phyloP scores from a whole-genome alignment of 108 stramenopile genomes.

The Asterionellopsis glacialis region DNA sequence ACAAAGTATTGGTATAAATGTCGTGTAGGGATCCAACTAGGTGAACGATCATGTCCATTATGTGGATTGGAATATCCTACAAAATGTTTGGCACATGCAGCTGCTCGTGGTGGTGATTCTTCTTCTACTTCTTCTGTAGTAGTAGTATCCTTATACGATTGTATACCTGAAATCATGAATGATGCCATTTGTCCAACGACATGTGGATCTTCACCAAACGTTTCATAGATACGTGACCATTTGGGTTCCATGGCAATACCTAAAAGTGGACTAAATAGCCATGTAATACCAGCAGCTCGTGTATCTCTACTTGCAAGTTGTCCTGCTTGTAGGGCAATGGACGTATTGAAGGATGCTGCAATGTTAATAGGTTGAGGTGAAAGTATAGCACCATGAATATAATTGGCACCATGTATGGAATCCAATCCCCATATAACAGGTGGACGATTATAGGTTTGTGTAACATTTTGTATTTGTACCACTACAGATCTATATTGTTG shows the following conservation, averaged over 20 bases:
- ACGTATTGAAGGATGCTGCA: conserved; percentile 71
- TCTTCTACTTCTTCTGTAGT: neutral
- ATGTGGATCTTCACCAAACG: conserved; percentile 83
- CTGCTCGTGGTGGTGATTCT: conserved; percentile 48
- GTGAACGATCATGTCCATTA: conserved; percentile 76
- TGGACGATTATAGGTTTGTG: conserved; percentile 32
- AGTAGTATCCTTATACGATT: conserved; percentile 24
- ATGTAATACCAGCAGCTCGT: conserved; percentile 63
- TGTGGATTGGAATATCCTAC: conserved; percentile 60
- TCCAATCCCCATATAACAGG: conserved; percentile 78
- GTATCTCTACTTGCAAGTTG: conserved; percentile 59
- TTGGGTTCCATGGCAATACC: conserved; percentile 67
- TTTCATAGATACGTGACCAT: conserved; percentile 79
- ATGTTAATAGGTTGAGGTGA: conserved; percentile 78
- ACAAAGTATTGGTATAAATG: conserved; percentile 80
- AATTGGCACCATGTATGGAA: conserved; percentile 86
- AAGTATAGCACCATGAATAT: conserved; percentile 54
- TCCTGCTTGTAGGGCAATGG: conserved; percentile 46
- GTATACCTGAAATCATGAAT: conserved; percentile 66
- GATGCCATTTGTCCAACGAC: conserved; percentile 60
- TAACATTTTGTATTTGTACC: conserved; percentile 36
- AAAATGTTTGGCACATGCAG: conserved; percentile 84
- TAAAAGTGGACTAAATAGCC: conserved; percentile 81
- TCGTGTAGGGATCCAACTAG: conserved; percentile 61
- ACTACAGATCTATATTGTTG: conserved; percentile 29